Base-by-base conservation (phyloP, 345 rosid genomes). In the Lumnitzera racemosa region DNA sequence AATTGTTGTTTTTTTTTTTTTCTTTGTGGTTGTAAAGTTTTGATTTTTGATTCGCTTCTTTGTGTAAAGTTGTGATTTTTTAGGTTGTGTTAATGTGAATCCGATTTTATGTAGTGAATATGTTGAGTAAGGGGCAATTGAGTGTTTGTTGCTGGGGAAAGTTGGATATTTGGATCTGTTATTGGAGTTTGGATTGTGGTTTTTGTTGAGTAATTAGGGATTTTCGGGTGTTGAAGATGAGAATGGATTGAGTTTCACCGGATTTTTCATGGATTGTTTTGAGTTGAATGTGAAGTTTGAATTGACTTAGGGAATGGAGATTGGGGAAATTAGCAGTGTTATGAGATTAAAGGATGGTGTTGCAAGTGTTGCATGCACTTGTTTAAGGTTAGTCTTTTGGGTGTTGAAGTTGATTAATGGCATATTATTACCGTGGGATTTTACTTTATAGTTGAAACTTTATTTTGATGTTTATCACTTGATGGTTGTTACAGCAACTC, bases 311-410 rank as follows among this genome's bases (percentile, higher is more conserved):
- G 13, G 46, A 47, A 47, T n/a, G 54, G 67, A 53, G 54, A n/a
- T 27, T 55, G n/a, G 51, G 13, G 46, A 49, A 15, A 46, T 50
- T 14, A 15, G 52, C 12, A 59, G 15, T 36, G 43, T 36, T 36
- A 36, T 9, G 43, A 5, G 43, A 7, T 36, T 36, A 36, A 36
- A 36, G 43, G 1, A 29, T 29, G 43, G 43, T 36, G 43, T 36
- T 36, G 43, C 43, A 36, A 36, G 43, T 36, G 10, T 55, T 63
- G 53, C 67, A 55, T 54, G 67, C 59, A 55, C 46, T 63, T 55
- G 25, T 36, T 36, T 36, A 5, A 36, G 43, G 43, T 36, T 36
- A 36, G 11, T 36, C 7, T 27, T 60, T 27, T 5, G 5, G 6
- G 46, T 49, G 60, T 12, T 12, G 60, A 12, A n/a, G 16, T 41